These are phyloP conservation scores for Hypoxylon sp. DNA, from an alignment of 2,329 filamentous ascomycete species.

Conservation along the genomic window DNA sequence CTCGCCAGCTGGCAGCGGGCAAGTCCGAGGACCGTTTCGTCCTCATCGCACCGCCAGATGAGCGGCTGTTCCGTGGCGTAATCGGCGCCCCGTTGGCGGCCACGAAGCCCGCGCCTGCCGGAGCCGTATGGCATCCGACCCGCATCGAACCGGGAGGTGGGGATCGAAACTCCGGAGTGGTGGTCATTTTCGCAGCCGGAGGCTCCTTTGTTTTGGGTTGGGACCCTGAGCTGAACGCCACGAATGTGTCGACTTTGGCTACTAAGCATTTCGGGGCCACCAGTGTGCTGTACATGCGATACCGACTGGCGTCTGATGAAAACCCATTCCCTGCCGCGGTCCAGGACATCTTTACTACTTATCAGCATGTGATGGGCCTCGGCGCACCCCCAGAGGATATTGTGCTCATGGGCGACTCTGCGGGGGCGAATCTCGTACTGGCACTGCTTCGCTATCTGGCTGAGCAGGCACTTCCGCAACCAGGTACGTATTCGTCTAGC, in stretches of 20 bases:
- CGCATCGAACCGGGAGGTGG: not conserved
- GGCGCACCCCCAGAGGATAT: constrained; percentile 30
- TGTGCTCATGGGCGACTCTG: constrained; percentile 33
- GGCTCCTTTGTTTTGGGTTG: not conserved
- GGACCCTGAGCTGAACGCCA: not conserved
- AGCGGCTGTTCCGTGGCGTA: not conserved
- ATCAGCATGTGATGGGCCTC: constrained; percentile 28
- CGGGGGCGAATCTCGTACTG: constrained; percentile 33
- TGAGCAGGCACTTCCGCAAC: constrained; percentile 17
- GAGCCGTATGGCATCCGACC: not conserved
- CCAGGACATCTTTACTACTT: constrained; percentile 29
- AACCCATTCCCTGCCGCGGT: constrained; percentile 33
- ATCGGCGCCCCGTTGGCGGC: not conserved
- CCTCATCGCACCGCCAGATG: no score
- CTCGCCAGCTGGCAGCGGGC: no score
- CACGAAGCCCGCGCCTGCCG: not conserved
- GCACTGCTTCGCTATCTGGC: constrained; percentile 32
- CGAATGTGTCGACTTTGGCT: not conserved
- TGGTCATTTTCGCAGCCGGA: not conserved
- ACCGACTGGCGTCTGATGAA: constrained; percentile 21
- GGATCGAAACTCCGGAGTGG: not conserved
- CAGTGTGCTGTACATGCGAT: constrained; percentile 5
- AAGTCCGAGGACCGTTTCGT: no score
- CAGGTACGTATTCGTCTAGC: constrained; percentile 15
- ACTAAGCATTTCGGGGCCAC: not conserved